Percentiles rank a stretch among this genome's conserved stretches.
Conservation (phyloP, 2,329 filamentous ascomycete species). For the Epichloe sibirici region DNA sequence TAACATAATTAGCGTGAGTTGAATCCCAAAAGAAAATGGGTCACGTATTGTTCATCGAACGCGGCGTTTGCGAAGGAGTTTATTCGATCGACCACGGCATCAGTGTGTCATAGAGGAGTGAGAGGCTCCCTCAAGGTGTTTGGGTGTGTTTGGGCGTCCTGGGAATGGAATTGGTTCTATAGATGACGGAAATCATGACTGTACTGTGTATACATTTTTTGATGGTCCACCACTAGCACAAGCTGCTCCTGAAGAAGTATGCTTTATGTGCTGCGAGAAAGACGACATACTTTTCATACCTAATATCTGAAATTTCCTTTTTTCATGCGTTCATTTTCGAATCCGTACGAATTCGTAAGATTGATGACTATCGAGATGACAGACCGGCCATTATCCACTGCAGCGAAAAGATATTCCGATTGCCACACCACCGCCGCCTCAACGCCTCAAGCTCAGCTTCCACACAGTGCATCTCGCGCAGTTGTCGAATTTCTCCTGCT, state of each 20-base stretch:
- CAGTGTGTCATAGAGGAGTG: background rate
- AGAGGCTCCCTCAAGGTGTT: background rate
- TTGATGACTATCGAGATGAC: too few species aligned
- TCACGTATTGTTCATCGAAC: background rate
- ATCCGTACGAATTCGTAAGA: too few species aligned
- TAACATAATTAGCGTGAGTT: slow-evolving; percentile 21
- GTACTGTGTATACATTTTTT: background rate
- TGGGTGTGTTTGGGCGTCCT: background rate
- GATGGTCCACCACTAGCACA: background rate
- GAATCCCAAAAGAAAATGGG: background rate
- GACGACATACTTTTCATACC: too few species aligned
- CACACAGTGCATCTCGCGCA: too few species aligned
- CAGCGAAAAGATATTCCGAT: too few species aligned
- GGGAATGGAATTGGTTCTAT: background rate
- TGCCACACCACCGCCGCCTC: too few species aligned
- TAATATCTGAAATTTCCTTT: too few species aligned
- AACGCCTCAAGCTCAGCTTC: too few species aligned
- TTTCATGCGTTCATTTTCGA: too few species aligned
- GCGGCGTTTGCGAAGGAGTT: background rate
- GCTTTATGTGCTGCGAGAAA: background rate
- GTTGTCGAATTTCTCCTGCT: too few species aligned
- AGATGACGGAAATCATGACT: background rate
- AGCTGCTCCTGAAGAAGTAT: background rate
- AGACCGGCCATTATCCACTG: too few species aligned
- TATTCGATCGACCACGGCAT: background rate